Evolutionary conservation across 1,139 yeast species (phyloP).

Genomic region (Lodderomyces theae): DNA sequence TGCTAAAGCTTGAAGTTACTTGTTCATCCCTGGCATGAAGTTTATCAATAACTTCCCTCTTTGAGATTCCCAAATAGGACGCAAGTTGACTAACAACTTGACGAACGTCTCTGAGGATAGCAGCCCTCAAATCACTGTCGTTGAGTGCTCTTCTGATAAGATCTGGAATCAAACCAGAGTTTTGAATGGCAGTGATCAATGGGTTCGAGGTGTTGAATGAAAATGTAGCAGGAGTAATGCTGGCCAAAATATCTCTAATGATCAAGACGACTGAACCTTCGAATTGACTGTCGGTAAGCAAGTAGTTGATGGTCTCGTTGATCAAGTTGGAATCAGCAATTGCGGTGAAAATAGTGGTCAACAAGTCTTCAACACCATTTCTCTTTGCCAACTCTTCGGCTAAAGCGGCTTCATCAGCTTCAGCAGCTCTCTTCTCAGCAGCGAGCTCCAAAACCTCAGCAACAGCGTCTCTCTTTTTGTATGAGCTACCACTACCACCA

Average conservation of each 20-base stretch:
- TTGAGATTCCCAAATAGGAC: not conserved
- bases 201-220: slow-evolving; percentile 21
- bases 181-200: slow-evolving; percentile 20
- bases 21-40: slow-evolving; percentile 9
- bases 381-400: slow-evolving; percentile 21
- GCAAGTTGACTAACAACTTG: slow-evolving; percentile 7
- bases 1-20: not conserved
- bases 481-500: slow-evolving; percentile 8
- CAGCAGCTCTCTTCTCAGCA: slow-evolving; percentile 11
- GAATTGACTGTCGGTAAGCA: slow-evolving; percentile 28
- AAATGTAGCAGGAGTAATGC: slow-evolving; percentile 13
- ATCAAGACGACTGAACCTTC: slow-evolving; percentile 27
- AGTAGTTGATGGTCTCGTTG: slow-evolving; percentile 24
- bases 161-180: slow-evolving; percentile 28
- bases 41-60: slow-evolving; percentile 1
- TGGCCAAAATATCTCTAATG: slow-evolving; percentile 23
- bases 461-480: slow-evolving; percentile 7
- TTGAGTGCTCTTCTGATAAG: slow-evolving; percentile 25
- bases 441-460: slow-evolving; percentile 6
- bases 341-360: slow-evolving; percentile 30
- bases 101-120: slow-evolving; percentile 15
- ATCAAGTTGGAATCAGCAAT: slow-evolving; percentile 30
- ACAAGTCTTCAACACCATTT: slow-evolving; percentile 34
- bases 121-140: slow-evolving; percentile 25
- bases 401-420: slow-evolving; percentile 10